Evolutionary conservation across 2,329 filamentous ascomycete species (phyloP), one percentile per base, ranked within the genome.

Genomic region (Fusarium buharicum): DNA sequence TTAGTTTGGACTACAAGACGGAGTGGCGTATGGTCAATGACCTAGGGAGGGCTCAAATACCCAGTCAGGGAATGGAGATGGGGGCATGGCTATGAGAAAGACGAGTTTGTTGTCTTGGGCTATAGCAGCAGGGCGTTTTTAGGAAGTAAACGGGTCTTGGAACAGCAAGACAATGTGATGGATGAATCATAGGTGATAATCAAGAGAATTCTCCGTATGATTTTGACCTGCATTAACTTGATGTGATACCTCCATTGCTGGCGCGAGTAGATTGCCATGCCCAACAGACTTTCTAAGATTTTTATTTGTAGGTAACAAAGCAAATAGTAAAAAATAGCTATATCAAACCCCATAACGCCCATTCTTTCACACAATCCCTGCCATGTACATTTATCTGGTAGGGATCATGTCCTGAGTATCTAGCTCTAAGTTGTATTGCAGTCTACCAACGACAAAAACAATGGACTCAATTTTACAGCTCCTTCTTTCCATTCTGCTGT

Each of bases 401-500:
- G 14, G 22, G 9, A 46, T 16, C 8, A 16, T 14, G 33, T 30
- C 24, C 24, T 17, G 22, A 46, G 43, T 27, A 31, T 48, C 17
- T 36, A 45, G 11, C 12, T 39, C 18, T 39, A 50, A 34, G 24
- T 28, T 50, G 36, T 17, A 50, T 37, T 54, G 18, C 12, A 16
- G 7, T 50, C 20, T 39, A 30, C 20, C 14, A 24, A 16, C n/a
- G 22, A 33, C 18, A 37, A 43, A 22, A 9, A 13, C 28, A 18
- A 24, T 16, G 17, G 5, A 18, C 12, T 20, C 18, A 16, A 38
- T 34, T 28, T 56, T 58, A 73, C 38, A 69, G 67, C 38, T 70
- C 62, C 64, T 79, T 79, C 67, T 76, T 77, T 1, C 59, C 71
- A 10, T 48, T 57, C 36, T 64, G 55, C 34, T 67, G 55, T 12